phyloP scores from a whole-genome alignment of 495 filamentous ascomycete species.

The Talaromyces nanjingensis region DNA sequence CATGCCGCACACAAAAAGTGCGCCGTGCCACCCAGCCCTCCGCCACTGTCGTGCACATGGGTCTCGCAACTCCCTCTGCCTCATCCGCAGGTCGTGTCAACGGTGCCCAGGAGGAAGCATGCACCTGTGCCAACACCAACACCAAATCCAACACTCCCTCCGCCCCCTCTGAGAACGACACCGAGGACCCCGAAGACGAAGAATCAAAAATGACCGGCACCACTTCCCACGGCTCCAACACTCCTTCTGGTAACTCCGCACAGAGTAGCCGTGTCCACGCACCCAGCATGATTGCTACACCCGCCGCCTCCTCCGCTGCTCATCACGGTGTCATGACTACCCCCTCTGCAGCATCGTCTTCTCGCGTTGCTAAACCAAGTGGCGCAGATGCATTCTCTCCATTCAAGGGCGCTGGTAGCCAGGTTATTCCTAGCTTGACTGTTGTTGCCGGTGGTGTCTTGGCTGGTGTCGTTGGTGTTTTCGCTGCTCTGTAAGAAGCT shows the following conservation, averaged over 20 bases:
- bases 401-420: slow-evolving; percentile 4
- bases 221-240: background rate
- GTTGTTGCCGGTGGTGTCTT: slow-evolving; percentile 5
- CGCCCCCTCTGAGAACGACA: background rate
- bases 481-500: background rate
- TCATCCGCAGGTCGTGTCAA: slow-evolving; percentile 4
- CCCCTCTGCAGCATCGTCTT: background rate
- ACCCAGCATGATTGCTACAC: background rate
- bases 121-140: slow-evolving; percentile 6
- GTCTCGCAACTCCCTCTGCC: background rate
- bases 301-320: slow-evolving; percentile 2
- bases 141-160: background rate
- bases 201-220: background rate
- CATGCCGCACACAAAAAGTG: background rate
- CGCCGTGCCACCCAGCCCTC: slow-evolving; percentile 7
- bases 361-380: background rate
- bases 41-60: background rate
- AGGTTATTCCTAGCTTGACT: slow-evolving; percentile 5
- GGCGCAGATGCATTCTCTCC: slow-evolving; percentile 6
- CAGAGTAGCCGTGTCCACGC: slow-evolving; percentile 4
- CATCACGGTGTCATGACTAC: slow-evolving; percentile 2
- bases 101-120: slow-evolving; percentile 1
- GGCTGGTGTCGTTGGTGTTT: slow-evolving; percentile 6
- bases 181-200: background rate
- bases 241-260: background rate